These are phyloP conservation scores for Trichoderma virens DNA, from an alignment of 495 filamentous ascomycete species.

Conservation along the genomic window DNA sequence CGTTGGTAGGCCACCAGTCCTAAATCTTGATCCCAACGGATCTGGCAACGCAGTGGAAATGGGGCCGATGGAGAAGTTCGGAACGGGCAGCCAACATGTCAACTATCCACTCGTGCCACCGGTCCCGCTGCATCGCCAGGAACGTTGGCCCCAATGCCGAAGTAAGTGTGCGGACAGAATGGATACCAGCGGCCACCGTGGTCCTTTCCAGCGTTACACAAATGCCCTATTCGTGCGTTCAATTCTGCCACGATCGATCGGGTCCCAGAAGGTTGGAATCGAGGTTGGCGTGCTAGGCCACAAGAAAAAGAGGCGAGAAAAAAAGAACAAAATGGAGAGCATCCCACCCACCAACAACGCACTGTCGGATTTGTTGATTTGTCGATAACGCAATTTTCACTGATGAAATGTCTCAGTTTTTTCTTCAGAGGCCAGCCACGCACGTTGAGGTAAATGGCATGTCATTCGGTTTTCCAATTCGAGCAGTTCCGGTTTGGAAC, in stretches of 20 bases:
- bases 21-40: not conserved
- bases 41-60: conserved; percentile 7
- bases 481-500: not conserved
- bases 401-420: not conserved
- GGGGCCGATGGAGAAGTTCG: conserved; percentile 4
- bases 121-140: conserved; percentile 8
- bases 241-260: conserved; percentile 6
- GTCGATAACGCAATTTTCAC: too few species aligned
- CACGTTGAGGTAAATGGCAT: too few species aligned
- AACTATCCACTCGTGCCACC: conserved; percentile 6
- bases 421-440: not conserved
- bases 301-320: too few species aligned
- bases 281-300: not conserved
- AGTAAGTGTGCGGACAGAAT: conserved; percentile 5
- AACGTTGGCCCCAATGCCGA: conserved; percentile 5
- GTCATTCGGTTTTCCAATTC: not conserved
- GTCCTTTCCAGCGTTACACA: not conserved
- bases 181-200: conserved; percentile 4
- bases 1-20: not conserved
- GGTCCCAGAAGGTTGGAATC: not conserved
- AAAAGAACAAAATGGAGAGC: not conserved
- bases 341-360: not conserved
- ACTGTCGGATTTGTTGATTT: not conserved
- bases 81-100: conserved; percentile 4
- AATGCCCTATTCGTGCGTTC: conserved; percentile 4